Percentiles rank a stretch among this genome's conserved stretches.
phyloP scores from a whole-genome alignment of 1,139 yeast species.

The Yamadazyma atmosphaerica region DNA sequence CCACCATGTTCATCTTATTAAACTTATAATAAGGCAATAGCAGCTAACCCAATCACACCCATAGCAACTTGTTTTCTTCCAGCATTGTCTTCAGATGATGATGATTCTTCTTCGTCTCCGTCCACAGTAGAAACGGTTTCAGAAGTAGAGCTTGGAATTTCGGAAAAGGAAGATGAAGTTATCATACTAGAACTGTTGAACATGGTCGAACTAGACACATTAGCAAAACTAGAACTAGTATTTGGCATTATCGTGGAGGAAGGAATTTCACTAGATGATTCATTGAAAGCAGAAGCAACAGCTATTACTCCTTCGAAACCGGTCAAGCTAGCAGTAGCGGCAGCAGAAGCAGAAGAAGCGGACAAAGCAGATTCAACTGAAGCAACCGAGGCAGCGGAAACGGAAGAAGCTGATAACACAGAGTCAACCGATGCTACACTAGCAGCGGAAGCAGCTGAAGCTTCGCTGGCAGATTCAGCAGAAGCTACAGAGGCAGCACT shows the following conservation, averaged over 20 bases:
- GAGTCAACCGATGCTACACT: slow-evolving; percentile 14
- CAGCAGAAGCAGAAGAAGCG: slow-evolving; percentile 16
- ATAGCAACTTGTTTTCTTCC: slow-evolving; percentile 32
- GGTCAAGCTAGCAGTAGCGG: slow-evolving; percentile 22
- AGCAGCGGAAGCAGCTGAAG: slow-evolving; percentile 12
- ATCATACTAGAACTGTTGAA: slow-evolving; percentile 12
- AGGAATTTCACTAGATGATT: slow-evolving; percentile 13
- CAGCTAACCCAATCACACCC: slow-evolving; percentile 49
- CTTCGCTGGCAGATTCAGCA: slow-evolving; percentile 15
- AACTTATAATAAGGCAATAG: slow-evolving; percentile 44
- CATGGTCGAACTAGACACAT: slow-evolving; percentile 9
- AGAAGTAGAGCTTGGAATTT: slow-evolving; percentile 14
- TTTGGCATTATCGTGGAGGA: slow-evolving; percentile 6
- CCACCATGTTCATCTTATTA: background rate
- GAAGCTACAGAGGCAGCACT: slow-evolving; percentile 19
- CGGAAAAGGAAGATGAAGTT: slow-evolving; percentile 11
- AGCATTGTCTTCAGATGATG: slow-evolving; percentile 28
- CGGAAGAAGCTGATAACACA: slow-evolving; percentile 17
- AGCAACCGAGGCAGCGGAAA: slow-evolving; percentile 16
- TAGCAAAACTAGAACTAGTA: slow-evolving; percentile 10
- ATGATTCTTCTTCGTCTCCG: slow-evolving; percentile 12
- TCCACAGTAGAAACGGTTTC: slow-evolving; percentile 18
- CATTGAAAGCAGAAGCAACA: slow-evolving; percentile 38
- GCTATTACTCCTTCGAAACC: slow-evolving; percentile 48
- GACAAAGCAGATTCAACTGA: slow-evolving; percentile 15